A percentile compares a stretch with the other conserved stretches of the same genome.
These are phyloP conservation scores for Solanum dulcamara DNA, from an alignment of 257 asterid genomes.

Conservation along the genomic window DNA sequence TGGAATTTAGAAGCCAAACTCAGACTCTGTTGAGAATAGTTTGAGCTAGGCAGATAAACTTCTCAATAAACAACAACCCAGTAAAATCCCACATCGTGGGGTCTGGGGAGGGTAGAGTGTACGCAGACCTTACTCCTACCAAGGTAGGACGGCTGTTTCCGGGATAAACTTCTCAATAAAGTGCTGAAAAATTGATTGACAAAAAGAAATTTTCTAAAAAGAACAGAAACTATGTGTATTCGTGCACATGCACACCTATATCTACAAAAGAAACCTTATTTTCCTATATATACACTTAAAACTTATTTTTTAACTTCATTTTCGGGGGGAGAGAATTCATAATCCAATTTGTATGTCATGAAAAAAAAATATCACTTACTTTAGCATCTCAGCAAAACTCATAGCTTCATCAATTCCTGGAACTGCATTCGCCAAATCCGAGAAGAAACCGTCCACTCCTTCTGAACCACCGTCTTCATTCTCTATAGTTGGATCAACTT, in stretches of 20 bases:
- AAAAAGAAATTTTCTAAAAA: not conserved
- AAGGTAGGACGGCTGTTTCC: too few relatives aligned
- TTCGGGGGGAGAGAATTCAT: not conserved
- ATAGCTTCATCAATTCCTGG: constrained; percentile 99
- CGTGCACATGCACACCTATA: not conserved
- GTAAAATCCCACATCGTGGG: too few relatives aligned
- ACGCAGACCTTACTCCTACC: too few relatives aligned
- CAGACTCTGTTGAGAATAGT: not conserved
- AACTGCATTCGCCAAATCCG: constrained; percentile 83
- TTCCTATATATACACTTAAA: not conserved
- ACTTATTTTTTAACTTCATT: not conserved
- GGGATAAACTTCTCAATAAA: not conserved
- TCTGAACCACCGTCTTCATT: constrained; percentile 61
- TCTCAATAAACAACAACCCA: not conserved
- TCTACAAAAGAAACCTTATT: not conserved
- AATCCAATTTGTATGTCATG: not conserved
- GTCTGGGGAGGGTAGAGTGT: too few relatives aligned
- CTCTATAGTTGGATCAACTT: constrained; percentile 90
- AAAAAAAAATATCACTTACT: constrained; percentile 32
- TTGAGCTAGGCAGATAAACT: not conserved
- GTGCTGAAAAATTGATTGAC: not conserved
- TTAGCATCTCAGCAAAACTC: constrained; percentile 99
- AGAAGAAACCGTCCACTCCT: constrained; percentile 68
- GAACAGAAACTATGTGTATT: not conserved
- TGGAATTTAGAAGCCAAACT: not conserved